Evolutionary conservation across 2,329 filamentous ascomycete species (phyloP).

Genomic region (Monosporascus cannonballus): DNA sequence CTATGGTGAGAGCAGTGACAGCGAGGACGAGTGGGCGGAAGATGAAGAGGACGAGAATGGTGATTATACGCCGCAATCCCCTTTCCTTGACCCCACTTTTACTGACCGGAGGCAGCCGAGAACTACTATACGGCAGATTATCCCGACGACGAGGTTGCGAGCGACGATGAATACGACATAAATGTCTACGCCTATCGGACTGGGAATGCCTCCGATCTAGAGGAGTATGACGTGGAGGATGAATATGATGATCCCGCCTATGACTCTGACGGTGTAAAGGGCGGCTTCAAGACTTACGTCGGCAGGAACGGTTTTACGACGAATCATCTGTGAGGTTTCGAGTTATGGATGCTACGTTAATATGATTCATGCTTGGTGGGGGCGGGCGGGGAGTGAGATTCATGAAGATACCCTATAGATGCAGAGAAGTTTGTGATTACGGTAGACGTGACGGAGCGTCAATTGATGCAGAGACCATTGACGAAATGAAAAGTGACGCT

Average conservation of each 20-base stretch:
- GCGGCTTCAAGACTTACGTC: conserved; percentile 27
- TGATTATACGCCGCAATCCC: conserved; percentile 24
- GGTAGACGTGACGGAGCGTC: too few species aligned
- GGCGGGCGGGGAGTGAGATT: not conserved
- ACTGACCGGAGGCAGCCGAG: conserved; percentile 46
- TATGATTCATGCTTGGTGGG: not conserved
- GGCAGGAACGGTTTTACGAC: conserved; percentile 30
- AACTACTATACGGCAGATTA: conserved; percentile 77
- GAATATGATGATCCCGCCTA: conserved; percentile 27
- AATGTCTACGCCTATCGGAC: conserved; percentile 51
- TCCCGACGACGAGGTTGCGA: conserved; percentile 71
- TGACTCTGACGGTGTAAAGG: conserved; percentile 20
- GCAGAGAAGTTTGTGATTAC: not conserved
- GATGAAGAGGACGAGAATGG: conserved; percentile 63
- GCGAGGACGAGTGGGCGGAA: conserved; percentile 50
- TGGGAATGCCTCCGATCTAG: conserved; percentile 47
- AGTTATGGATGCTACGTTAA: not conserved
- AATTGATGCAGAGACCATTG: too few species aligned
- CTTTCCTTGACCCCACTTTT: not conserved
- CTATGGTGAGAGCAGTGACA: conserved; percentile 55
- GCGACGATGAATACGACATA: conserved; percentile 58
- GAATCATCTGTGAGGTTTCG: conserved; percentile 18
- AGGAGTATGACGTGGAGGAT: conserved; percentile 43
- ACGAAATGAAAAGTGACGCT: too few species aligned
- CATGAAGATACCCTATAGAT: not conserved